A percentile compares a stretch with the other conserved stretches of the same genome.
These are phyloP conservation scores for Salix udensis DNA, from an alignment of 345 rosid species.

Conservation along the genomic window DNA sequence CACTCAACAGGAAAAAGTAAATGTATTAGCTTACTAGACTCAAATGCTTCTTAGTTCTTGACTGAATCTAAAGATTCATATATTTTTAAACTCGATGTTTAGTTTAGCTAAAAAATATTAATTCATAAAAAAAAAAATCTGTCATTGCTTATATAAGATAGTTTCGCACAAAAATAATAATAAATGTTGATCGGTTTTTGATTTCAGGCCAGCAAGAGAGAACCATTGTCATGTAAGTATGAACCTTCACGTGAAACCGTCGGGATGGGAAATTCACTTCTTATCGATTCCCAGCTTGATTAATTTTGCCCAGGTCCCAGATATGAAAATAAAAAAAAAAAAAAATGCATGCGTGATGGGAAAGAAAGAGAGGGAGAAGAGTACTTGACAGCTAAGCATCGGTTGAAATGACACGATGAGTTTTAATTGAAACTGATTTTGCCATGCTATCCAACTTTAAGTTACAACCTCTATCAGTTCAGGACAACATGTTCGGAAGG, in stretches of 20 bases:
- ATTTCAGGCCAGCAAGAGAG: not conserved
- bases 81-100: too few relatives aligned
- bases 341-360: not conserved
- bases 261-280: not conserved
- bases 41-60: too few relatives aligned
- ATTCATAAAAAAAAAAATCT: too few relatives aligned
- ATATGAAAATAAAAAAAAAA: too few relatives aligned
- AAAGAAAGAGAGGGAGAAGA: not conserved
- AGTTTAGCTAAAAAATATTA: too few relatives aligned
- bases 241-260: not conserved
- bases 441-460: not conserved
- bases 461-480: not conserved
- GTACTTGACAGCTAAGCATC: not conserved
- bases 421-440: not conserved
- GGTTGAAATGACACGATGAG: not conserved
- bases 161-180: too few relatives aligned
- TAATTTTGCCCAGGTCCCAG: not conserved
- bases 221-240: not conserved
- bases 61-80: too few relatives aligned
- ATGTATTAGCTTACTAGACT: too few relatives aligned
- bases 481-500: not conserved
- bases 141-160: too few relatives aligned
- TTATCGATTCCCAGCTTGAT: not conserved
- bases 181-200: not conserved
- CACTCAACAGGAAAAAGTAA: too few relatives aligned